Evolutionary conservation across 345 rosid species (phyloP).

Genomic region (Aquilaria sinensis): DNA sequence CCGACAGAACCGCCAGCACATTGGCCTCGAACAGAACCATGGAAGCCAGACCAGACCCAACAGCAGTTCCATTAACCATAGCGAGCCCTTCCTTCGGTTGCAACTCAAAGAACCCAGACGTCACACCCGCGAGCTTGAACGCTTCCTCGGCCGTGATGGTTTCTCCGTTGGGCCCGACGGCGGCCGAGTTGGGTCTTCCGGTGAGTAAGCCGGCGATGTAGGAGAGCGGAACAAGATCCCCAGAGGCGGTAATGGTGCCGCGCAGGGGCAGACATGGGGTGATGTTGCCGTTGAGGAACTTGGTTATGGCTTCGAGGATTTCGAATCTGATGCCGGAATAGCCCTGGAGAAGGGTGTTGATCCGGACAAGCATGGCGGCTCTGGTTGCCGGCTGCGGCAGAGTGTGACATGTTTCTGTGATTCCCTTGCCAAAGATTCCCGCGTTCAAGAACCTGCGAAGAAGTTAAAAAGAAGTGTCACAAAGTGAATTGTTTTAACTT

Average conservation of each 20-base stretch:
- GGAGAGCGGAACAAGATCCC: conserved; percentile 65
- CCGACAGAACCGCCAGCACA: conserved; percentile 29
- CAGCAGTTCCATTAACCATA: conserved; percentile 61
- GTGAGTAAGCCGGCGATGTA: conserved; percentile 65
- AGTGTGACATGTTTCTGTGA: conserved; percentile 38
- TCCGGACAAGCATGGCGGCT: conserved; percentile 72
- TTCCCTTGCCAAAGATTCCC: conserved; percentile 52
- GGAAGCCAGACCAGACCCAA: conserved; percentile 64
- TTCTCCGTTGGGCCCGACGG: conserved; percentile 55
- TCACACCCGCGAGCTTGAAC: conserved; percentile 33
- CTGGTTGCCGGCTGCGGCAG: conserved; percentile 51
- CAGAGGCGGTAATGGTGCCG: conserved; percentile 67
- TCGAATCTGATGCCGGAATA: conserved; percentile 73
- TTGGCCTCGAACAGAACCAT: conserved; percentile 44
- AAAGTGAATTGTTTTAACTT: not conserved
- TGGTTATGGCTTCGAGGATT: conserved; percentile 61
- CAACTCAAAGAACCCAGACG: conserved; percentile 39
- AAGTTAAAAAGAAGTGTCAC: not conserved
- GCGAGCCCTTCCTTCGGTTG: conserved; percentile 81
- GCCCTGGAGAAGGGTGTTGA: conserved; percentile 72
- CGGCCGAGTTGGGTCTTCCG: conserved; percentile 54
- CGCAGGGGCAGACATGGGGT: conserved; percentile 75
- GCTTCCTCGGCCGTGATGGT: conserved; percentile 40
- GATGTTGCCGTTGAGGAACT: conserved; percentile 53
- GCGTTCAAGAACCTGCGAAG: conserved; percentile 58